Evolutionary conservation across 768 basidiomycete genomes (phyloP).

Genomic region (Naematelia aurantialba): DNA sequence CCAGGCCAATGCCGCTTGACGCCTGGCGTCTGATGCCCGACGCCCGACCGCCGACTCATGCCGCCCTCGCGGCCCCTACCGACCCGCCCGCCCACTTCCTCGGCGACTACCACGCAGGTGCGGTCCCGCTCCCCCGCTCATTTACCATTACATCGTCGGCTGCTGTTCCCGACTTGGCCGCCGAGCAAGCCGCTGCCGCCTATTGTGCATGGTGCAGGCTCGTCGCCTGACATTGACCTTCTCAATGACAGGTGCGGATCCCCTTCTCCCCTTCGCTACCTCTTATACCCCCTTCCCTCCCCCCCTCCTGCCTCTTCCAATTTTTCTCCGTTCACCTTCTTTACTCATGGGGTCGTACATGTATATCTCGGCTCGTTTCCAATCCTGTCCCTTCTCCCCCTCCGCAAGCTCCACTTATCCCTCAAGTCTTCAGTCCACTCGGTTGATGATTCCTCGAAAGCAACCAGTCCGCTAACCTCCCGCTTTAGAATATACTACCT

Average conservation of each 20-base stretch:
- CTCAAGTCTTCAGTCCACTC: background rate
- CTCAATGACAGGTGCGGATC: constrained; percentile 37
- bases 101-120: background rate
- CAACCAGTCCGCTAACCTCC: too few species aligned
- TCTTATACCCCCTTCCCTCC: background rate
- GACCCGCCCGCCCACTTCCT: background rate
- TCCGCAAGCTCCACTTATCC: background rate
- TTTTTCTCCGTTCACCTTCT: too few species aligned
- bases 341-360: too few species aligned
- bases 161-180: constrained; percentile 32
- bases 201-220: constrained; percentile 13
- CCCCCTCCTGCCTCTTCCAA: background rate
- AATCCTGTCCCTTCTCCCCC: background rate
- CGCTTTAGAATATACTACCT: constrained; percentile 29
- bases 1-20: too few species aligned
- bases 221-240: constrained; percentile 11
- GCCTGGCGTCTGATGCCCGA: too few species aligned
- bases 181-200: constrained; percentile 15
- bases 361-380: too few species aligned
- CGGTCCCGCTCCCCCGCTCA: constrained; percentile 24
- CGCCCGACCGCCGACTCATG: background rate
- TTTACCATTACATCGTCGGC: constrained; percentile 33
- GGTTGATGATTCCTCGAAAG: background rate
- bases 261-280: background rate
- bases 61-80: constrained; percentile 5